Conservation (phyloP, 345 rosid species). For the Moringa oleifera region DNA sequence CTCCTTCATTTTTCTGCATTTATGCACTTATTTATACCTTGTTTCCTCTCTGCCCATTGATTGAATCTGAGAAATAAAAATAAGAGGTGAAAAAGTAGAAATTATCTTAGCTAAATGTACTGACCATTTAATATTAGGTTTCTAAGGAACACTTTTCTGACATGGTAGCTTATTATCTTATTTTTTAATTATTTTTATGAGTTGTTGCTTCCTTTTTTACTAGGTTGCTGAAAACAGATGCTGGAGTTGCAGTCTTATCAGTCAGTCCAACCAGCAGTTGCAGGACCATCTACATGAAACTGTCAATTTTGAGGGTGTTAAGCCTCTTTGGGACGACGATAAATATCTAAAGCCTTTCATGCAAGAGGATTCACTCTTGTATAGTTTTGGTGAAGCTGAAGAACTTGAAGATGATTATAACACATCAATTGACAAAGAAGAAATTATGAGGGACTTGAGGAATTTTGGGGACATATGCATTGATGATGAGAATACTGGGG, state of each 20-base stretch:
- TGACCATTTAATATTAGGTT: no score
- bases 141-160: no score
- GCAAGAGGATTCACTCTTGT: constrained; percentile 76
- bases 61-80: no score
- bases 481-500: constrained; percentile 29
- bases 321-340: constrained; percentile 47
- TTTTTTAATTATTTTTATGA: no score
- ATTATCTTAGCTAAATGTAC: no score
- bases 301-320: constrained; percentile 26
- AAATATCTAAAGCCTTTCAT: constrained; percentile 68
- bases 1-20: no score
- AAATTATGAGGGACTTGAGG: constrained; percentile 37
- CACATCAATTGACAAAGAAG: constrained; percentile 39
- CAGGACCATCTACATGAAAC: constrained; percentile 43
- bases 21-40: no score
- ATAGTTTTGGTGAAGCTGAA: constrained; percentile 69
- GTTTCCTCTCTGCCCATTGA: no score
- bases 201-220: constrained; percentile 5
- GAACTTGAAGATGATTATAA: constrained; percentile 54
- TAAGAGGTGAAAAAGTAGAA: no score
- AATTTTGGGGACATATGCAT: constrained; percentile 37
- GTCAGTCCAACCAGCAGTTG: constrained; percentile 36
- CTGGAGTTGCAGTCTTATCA: constrained; percentile 57
- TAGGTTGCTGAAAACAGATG: constrained; percentile 75
- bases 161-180: no score